Conservation (phyloP, 345 rosid genomes). For the Moringa oleifera region DNA sequence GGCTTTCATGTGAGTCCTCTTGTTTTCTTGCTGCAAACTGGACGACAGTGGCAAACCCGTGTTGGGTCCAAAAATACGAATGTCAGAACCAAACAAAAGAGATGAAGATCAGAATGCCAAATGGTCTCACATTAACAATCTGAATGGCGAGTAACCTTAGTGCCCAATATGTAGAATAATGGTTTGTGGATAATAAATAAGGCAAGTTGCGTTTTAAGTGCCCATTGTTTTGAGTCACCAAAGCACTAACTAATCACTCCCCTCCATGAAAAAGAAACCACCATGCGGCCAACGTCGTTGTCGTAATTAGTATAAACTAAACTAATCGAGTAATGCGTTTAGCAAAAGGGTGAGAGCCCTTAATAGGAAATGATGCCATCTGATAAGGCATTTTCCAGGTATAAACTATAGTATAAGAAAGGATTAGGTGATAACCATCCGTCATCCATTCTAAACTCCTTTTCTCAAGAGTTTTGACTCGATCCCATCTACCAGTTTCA, state of each 20-base stretch:
- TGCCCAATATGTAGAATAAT: slow-evolving; percentile 8
- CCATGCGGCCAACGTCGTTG: not conserved
- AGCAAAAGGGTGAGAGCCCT: not conserved
- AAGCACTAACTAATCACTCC: slow-evolving; percentile 11
- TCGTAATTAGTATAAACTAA: not conserved
- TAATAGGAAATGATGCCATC: not conserved
- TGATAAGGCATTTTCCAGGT: no score
- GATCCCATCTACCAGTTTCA: no score
- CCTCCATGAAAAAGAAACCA: slow-evolving; percentile 7
- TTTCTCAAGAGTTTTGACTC: no score
- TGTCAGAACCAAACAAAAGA: not conserved
- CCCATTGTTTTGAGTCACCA: slow-evolving; percentile 26
- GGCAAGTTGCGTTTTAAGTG: slow-evolving; percentile 21
- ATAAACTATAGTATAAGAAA: no score
- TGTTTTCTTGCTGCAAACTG: no score
- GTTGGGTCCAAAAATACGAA: not conserved
- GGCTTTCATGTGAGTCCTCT: no score
- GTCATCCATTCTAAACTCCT: no score
- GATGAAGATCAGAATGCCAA: slow-evolving; percentile 1
- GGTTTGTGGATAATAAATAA: slow-evolving; percentile 3
- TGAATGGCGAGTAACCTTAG: no score
- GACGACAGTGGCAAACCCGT: no score
- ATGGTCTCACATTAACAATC: no score
- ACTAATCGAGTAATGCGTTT: no score
- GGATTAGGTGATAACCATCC: no score